These are phyloP conservation scores for Microglena sp. DNA, from an alignment of 139 green algal genomes.

Conservation along the genomic window DNA sequence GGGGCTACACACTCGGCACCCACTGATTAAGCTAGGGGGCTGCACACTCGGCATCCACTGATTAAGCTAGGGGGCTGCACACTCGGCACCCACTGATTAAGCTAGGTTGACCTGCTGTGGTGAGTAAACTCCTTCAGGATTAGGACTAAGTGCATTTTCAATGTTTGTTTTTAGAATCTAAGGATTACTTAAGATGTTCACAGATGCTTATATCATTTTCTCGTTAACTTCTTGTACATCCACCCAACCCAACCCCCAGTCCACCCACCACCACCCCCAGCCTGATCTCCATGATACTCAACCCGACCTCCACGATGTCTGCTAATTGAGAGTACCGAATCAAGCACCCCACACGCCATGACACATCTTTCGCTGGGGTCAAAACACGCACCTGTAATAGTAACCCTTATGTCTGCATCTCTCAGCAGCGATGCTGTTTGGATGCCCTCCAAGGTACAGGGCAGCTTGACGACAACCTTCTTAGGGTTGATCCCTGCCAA, in stretches of 20 bases:
- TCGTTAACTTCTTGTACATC: too few relatives aligned
- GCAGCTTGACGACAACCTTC: conserved; percentile 56
- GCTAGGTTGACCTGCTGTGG: conserved; percentile 48
- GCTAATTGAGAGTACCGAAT: too few relatives aligned
- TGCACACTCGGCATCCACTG: conserved; percentile 23
- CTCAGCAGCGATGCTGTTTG: conserved; percentile 46
- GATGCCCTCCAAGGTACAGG: conserved; percentile 54
- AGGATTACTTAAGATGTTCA: too few relatives aligned
- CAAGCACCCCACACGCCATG: too few relatives aligned
- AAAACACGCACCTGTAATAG: conserved; percentile 45
- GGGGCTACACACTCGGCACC: conserved; percentile 70
- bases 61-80: conserved; percentile 69
- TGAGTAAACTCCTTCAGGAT: conserved; percentile 39
- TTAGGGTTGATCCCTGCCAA: conserved; percentile 32
- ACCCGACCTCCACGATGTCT: too few relatives aligned
- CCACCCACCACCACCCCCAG: too few relatives aligned
- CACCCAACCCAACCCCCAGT: neutral
- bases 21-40: conserved; percentile 44
- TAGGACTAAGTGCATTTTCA: too few relatives aligned
- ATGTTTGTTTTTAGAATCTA: too few relatives aligned
- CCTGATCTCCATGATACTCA: too few relatives aligned
- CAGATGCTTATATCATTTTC: too few relatives aligned
- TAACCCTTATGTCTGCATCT: conserved; percentile 40
- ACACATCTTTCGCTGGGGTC: too few relatives aligned
- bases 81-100: conserved; percentile 55